Base-by-base conservation (phyloP, 2,329 filamentous ascomycete genomes). In the Dactylellina sp. region DNA sequence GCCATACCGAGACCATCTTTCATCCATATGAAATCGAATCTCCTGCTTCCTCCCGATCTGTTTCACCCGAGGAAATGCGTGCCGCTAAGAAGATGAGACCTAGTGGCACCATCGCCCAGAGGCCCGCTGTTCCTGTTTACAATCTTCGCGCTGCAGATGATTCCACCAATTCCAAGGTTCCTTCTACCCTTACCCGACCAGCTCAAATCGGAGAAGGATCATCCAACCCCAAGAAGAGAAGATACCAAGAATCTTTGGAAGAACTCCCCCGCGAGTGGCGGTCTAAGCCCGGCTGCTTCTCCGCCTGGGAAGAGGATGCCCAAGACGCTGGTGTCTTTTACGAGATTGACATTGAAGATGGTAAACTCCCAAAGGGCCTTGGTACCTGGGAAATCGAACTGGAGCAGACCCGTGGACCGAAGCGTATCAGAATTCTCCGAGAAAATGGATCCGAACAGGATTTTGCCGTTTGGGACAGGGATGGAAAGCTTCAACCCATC, bases 311-410 rank as follows among this genome's bases (percentile, higher is more conserved):
- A 18, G 62, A 68, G 40, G 71, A 75, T 46, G 44, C 40, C 14
- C 56, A 70, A 42, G 71, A 75, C 14, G 35, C 59, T 3, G 71
- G 71, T 28, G 11, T 70, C 20, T 75, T 70, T 18, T 70, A 61
- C 24, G 71, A 75, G 20, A 20, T 75, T 11, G 71, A 75, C 37
- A 68, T 75, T n/a, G 16, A 70, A n/a, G 35, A 70, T 35, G 71
- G 64, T 6, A 63, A 53, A 22, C 63, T 75, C 18, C 71, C 71
- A 5, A 75, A 75, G 35, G 71, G 64, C 3, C 12, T 66, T 22
- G 71, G 71, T 14, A 70, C 49, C 7, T 75, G 71, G 71, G 63
- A 75, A 32, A 57, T 47, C n/a, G 71, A 75, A 28, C 20, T 75
- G 24, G 56, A 62, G 14, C 63, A 68, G 14, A 75, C 71, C 22